phyloP scores from a whole-genome alignment of 2,329 filamentous ascomycete genomes.

The Penicillium verrucosum region DNA sequence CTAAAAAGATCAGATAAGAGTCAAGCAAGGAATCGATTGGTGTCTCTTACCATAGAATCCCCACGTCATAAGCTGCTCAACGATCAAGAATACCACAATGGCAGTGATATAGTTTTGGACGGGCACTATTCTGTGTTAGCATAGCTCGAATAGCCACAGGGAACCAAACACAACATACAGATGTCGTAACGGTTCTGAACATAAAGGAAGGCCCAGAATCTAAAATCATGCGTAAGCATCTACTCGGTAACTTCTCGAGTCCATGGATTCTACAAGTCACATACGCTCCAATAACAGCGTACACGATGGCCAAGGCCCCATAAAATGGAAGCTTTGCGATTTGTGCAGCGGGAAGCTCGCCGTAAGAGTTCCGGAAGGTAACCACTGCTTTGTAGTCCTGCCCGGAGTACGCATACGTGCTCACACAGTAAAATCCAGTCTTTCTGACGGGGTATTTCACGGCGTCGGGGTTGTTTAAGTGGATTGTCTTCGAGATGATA shows the following conservation, averaged over 20 bases:
- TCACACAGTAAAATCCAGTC: conserved; percentile 95
- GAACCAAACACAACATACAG: conserved; percentile 51
- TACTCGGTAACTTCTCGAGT: background rate
- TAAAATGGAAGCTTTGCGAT: conserved; percentile 98
- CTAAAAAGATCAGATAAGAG: conserved; percentile 49
- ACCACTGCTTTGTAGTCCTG: conserved; percentile 74
- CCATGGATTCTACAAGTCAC: conserved; percentile 25
- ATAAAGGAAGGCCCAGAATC: conserved; percentile 92
- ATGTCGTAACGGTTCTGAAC: conserved; percentile 93
- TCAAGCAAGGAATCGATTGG: background rate
- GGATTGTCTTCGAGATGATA: conserved; percentile 75
- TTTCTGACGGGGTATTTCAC: conserved; percentile 82
- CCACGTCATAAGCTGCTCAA: conserved; percentile 99
- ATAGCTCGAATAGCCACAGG: background rate
- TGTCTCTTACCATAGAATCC: conserved; percentile 76
- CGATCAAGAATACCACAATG: conserved; percentile 86
- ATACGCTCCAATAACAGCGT: conserved; percentile 75
- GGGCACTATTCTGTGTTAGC: conserved; percentile 60
- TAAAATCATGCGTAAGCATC: conserved; percentile 33
- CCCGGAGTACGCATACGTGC: conserved; percentile 67
- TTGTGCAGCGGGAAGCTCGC: conserved; percentile 90
- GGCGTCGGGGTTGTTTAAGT: conserved; percentile 68
- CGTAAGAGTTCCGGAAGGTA: conserved; percentile 93
- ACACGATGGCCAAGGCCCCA: conserved; percentile 87
- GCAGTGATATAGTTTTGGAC: conserved; percentile 99